phyloP scores from a whole-genome alignment of 257 asterid genomes.

The Misopates orontium region DNA sequence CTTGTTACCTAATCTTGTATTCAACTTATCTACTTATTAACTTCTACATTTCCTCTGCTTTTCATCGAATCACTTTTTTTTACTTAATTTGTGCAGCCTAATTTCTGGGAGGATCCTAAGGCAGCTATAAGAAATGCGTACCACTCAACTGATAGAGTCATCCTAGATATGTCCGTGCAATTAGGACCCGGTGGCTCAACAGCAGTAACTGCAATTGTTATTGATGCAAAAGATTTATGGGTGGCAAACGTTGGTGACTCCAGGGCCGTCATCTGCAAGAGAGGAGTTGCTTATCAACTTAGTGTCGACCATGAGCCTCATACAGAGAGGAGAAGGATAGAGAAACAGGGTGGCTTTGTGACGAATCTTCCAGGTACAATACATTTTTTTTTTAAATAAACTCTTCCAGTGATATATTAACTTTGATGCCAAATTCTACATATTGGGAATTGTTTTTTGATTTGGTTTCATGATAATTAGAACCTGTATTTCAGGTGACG shows the following conservation, averaged over 20 bases:
- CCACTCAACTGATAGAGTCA: constrained; percentile 50
- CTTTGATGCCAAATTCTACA: background rate
- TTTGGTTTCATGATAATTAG: constrained; percentile 34
- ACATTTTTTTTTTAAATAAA: background rate
- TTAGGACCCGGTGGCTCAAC: constrained; percentile 89
- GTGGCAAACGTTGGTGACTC: constrained; percentile 81
- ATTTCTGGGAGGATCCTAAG: constrained; percentile 68
- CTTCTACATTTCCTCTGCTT: background rate
- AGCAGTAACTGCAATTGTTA: constrained; percentile 77
- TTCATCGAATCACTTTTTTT: constrained; percentile 11
- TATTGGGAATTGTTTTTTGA: constrained; percentile 14
- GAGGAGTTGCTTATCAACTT: constrained; percentile 58
- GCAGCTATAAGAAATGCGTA: constrained; percentile 66
- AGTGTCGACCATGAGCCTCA: constrained; percentile 84
- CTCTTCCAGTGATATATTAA: constrained; percentile 11
- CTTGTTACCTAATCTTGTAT: no score
- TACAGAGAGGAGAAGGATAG: constrained; percentile 59
- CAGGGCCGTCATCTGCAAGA: constrained; percentile 68
- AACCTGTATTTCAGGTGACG: constrained; percentile 59
- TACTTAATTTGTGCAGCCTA: constrained; percentile 48
- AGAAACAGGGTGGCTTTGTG: constrained; percentile 77
- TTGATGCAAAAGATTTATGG: constrained; percentile 79
- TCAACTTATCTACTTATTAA: no score
- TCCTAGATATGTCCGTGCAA: constrained; percentile 64
- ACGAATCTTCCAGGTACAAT: constrained; percentile 69